Conservation (phyloP, 140 eudicot species). For the Bidens hawaiensis region DNA sequence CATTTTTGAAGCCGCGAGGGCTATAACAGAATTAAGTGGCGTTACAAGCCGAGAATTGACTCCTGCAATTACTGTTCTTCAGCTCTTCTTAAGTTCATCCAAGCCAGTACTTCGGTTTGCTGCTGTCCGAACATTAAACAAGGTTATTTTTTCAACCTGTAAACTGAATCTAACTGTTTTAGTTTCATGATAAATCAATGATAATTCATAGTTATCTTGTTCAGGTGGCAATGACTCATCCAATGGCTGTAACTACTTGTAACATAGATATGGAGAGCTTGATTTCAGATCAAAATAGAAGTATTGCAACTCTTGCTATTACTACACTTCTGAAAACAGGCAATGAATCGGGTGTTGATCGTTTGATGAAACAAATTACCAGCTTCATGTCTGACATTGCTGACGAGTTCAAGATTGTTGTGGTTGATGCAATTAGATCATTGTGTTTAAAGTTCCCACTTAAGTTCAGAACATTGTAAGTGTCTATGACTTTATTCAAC, state of each 20-base stretch:
- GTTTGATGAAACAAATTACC: constrained; percentile 94
- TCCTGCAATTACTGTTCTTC: constrained; percentile 94
- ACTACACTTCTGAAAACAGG: constrained; percentile 95
- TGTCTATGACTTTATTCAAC: constrained; percentile 17
- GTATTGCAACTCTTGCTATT: constrained; percentile 97
- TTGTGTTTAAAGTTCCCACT: constrained; percentile 93
- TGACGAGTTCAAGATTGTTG: constrained; percentile 98
- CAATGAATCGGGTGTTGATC: constrained; percentile 95
- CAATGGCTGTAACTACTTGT: constrained; percentile 94
- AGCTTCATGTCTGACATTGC: constrained; percentile 98
- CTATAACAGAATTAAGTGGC: constrained; percentile 79
- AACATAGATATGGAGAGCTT: constrained; percentile 97
- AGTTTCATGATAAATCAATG: too few species aligned
- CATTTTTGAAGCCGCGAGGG: constrained; percentile 90
- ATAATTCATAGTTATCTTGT: too few species aligned
- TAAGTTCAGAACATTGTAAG: constrained; percentile 93
- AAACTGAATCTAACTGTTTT: too few species aligned
- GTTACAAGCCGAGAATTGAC: constrained; percentile 89
- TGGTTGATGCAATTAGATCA: constrained; percentile 95
- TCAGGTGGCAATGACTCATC: constrained; percentile 98
- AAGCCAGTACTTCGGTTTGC: constrained; percentile 95
- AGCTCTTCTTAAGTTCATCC: constrained; percentile 88
- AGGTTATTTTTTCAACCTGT: constrained; percentile 42
- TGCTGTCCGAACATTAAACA: constrained; percentile 91
- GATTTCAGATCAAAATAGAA: constrained; percentile 93